Percentiles rank a stretch among this genome's conserved stretches.
phyloP scores from a whole-genome alignment of 2,329 filamentous ascomycete genomes.

The Chaetomium olivaceum region DNA sequence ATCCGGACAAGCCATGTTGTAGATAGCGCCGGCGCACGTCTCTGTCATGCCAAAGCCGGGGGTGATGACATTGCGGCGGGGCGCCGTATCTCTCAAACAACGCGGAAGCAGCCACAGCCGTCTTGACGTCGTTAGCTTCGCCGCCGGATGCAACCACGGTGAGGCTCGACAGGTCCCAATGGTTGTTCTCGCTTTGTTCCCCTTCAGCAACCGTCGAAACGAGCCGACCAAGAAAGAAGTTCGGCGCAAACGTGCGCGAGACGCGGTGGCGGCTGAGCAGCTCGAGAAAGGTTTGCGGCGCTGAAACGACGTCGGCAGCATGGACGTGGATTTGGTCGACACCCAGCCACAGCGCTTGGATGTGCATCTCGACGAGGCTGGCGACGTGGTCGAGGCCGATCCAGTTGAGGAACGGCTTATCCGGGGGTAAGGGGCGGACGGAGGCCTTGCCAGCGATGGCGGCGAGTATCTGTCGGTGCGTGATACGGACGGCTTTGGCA shows the following conservation, averaged over 20 bases:
- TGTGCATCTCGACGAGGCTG: conserved; percentile 52
- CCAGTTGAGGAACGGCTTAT: conserved; percentile 48
- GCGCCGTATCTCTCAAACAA: conserved; percentile 39
- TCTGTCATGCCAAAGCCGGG: conserved; percentile 55
- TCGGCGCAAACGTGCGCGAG: conserved; percentile 47
- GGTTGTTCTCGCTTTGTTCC: neutral
- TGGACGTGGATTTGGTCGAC: conserved; percentile 49
- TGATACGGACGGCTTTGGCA: conserved; percentile 51
- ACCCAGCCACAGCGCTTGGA: conserved; percentile 47
- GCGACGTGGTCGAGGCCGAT: conserved; percentile 57
- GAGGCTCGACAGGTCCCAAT: conserved; percentile 28
- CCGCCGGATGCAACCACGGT: conserved; percentile 43
- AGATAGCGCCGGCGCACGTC: conserved; percentile 54
- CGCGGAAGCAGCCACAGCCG: conserved; percentile 36
- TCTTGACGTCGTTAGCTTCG: conserved; percentile 44
- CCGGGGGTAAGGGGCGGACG: conserved; percentile 30
- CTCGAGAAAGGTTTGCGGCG: conserved; percentile 39
- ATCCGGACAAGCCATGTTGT: conserved; percentile 42
- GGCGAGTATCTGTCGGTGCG: conserved; percentile 45
- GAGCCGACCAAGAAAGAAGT: conserved; percentile 39
- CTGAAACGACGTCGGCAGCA: conserved; percentile 44
- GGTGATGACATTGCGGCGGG: conserved; percentile 38
- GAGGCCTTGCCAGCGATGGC: conserved; percentile 45
- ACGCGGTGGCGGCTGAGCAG: conserved; percentile 45
- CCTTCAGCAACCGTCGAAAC: conserved; percentile 27